A percentile compares a stretch with the other conserved stretches of the same genome.
Evolutionary conservation across 805 yeast species (phyloP).

Genomic region (Cyberlindnera bimundalis): DNA sequence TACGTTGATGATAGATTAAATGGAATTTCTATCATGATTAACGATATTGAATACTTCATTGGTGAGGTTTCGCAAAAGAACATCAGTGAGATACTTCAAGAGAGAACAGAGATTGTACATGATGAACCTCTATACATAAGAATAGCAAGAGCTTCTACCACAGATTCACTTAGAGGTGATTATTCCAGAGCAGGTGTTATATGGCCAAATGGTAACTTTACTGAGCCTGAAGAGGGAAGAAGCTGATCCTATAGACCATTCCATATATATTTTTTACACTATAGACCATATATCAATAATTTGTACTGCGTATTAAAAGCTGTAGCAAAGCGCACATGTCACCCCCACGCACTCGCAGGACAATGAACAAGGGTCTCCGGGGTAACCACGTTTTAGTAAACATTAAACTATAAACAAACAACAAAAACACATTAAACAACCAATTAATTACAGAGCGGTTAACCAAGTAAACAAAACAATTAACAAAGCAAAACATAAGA

Average conservation of each 20-base stretch:
- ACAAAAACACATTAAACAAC: no score
- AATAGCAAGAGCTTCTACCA: constrained; percentile 43
- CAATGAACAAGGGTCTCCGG: no score
- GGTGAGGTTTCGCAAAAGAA: constrained; percentile 49
- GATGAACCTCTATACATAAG: constrained; percentile 48
- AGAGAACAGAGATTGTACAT: constrained; percentile 29
- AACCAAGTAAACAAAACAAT: no score
- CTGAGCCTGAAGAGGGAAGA: constrained; percentile 49
- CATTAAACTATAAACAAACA: no score
- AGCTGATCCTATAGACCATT: constrained; percentile 29
- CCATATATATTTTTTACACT: no score
- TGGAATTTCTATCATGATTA: constrained; percentile 64
- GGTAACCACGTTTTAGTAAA: no score
- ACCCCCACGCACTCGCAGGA: no score
- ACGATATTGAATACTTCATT: constrained; percentile 74
- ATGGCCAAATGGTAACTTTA: constrained; percentile 58
- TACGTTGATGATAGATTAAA: constrained; percentile 11
- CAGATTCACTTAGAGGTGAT: constrained; percentile 45
- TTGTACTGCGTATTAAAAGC: no score
- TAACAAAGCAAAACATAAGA: no score
- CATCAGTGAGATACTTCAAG: constrained; percentile 31
- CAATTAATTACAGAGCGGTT: no score
- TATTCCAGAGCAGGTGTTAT: constrained; percentile 64
- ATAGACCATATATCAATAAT: no score
- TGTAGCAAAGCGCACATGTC: no score